Conservation (phyloP, 1,139 yeast genomes). For the Dujonia santamariae region DNA sequence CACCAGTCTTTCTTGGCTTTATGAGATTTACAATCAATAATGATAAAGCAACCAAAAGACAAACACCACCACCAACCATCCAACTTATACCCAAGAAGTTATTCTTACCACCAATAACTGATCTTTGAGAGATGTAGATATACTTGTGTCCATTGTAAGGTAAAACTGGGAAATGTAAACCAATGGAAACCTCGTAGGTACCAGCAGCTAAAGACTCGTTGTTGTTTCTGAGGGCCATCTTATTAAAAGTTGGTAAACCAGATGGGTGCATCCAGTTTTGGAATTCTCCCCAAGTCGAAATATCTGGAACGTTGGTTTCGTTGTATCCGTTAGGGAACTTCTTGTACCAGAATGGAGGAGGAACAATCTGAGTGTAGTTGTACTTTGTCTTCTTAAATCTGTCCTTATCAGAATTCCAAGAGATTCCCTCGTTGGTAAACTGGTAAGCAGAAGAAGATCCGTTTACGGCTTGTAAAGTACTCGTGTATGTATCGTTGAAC, state of each 20-base stretch:
- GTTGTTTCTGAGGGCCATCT: slow-evolving; percentile 79
- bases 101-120: slow-evolving; percentile 90
- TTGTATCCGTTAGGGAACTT: slow-evolving; percentile 70
- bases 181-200: slow-evolving; percentile 67
- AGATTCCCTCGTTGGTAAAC: slow-evolving; percentile 55
- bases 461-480: slow-evolving; percentile 37
- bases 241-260: slow-evolving; percentile 81
- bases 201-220: slow-evolving; percentile 60
- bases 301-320: slow-evolving; percentile 57
- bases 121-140: slow-evolving; percentile 75
- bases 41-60: slow-evolving; percentile 57
- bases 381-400: slow-evolving; percentile 61
- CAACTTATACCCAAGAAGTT: slow-evolving; percentile 84
- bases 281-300: slow-evolving; percentile 61
- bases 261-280: slow-evolving; percentile 99
- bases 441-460: slow-evolving; percentile 36
- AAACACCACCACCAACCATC: slow-evolving; percentile 92
- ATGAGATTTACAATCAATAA: slow-evolving; percentile 61
- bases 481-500: slow-evolving; percentile 65
- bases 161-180: slow-evolving; percentile 84
- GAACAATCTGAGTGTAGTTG: slow-evolving; percentile 56
- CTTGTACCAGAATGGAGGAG: slow-evolving; percentile 76
- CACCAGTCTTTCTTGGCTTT: slow-evolving; percentile 74
- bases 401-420: slow-evolving; percentile 64
- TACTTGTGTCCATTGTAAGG: slow-evolving; percentile 82